A percentile compares a stretch with the other conserved stretches of the same genome.
Conservation (phyloP, 148 eudicot species). For the Chenopodium album region DNA sequence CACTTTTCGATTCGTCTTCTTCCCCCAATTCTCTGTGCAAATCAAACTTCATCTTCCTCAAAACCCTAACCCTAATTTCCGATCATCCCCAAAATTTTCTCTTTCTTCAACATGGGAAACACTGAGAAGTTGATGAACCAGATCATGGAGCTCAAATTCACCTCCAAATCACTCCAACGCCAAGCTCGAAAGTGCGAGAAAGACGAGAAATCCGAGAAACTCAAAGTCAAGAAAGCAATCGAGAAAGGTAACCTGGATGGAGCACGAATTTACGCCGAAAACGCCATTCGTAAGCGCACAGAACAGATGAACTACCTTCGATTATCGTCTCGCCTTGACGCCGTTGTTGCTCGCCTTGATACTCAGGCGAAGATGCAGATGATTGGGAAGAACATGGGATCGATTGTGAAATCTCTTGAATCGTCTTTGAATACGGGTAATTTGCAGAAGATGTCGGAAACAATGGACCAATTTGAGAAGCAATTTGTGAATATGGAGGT, state of each 20-base stretch:
- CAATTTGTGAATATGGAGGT: conserved; percentile 41
- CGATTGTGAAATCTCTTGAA: conserved; percentile 35
- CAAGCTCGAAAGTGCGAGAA: conserved; percentile 37
- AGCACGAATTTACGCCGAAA: conserved; percentile 36
- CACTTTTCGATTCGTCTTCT: not conserved
- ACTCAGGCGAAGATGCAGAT: conserved; percentile 34
- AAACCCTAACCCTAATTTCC: conserved; percentile 29
- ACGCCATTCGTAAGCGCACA: conserved; percentile 37
- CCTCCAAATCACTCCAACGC: conserved; percentile 32
- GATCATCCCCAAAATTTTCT: conserved; percentile 1
- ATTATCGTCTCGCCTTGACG: conserved; percentile 27
- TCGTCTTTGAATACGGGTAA: conserved; percentile 29
- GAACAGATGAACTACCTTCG: conserved; percentile 39
- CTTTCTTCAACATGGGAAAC: conserved; percentile 25
- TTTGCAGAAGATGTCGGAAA: conserved; percentile 38
- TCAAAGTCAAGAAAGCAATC: conserved; percentile 38
- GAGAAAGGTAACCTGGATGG: conserved; percentile 39
- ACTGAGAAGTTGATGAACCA: conserved; percentile 41
- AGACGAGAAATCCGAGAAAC: conserved; percentile 37
- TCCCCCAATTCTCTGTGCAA: not conserved
- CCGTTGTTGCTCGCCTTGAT: conserved; percentile 30
- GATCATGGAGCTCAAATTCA: conserved; percentile 41
- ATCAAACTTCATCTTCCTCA: not conserved
- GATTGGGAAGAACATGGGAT: conserved; percentile 27
- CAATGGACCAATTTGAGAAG: conserved; percentile 35